Percentiles rank a stretch among this genome's conserved stretches.
phyloP scores from a whole-genome alignment of 2,329 filamentous ascomycete species.

The Nemania sp. region DNA sequence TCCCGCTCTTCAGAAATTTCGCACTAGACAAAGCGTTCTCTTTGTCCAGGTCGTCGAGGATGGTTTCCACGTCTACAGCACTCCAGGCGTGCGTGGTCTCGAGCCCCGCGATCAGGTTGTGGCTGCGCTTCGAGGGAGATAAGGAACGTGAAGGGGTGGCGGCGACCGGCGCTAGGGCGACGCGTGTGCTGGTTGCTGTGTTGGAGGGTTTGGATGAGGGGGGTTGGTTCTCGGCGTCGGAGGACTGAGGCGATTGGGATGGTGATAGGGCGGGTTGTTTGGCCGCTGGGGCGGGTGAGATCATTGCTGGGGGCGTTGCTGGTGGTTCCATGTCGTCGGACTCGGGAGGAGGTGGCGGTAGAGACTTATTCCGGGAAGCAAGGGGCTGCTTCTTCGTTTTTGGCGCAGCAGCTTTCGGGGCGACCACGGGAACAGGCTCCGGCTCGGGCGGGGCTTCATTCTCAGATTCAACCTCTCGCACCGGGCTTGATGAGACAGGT shows the following conservation, averaged over 20 bases:
- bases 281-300: slow-evolving; percentile 52
- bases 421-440: neutral
- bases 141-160: too few species aligned
- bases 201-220: slow-evolving; percentile 66
- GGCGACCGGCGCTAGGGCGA: slow-evolving; percentile 52
- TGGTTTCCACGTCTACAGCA: slow-evolving; percentile 72
- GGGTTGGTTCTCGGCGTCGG: slow-evolving; percentile 78
- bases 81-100: slow-evolving; percentile 69
- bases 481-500: slow-evolving; percentile 25
- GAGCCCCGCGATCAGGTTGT: slow-evolving; percentile 58
- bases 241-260: slow-evolving; percentile 73
- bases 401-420: slow-evolving; percentile 30
- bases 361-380: slow-evolving; percentile 31
- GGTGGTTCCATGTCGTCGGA: slow-evolving; percentile 37
- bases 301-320: slow-evolving; percentile 47
- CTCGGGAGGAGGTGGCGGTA: slow-evolving; percentile 37
- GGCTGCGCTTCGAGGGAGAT: slow-evolving; percentile 67
- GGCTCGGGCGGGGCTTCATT: slow-evolving; percentile 13
- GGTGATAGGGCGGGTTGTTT: slow-evolving; percentile 61
- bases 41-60: slow-evolving; percentile 61
- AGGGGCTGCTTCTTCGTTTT: slow-evolving; percentile 18
- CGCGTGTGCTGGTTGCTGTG: slow-evolving; percentile 49
- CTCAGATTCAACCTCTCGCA: neutral
- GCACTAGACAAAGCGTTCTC: slow-evolving; percentile 52
- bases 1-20: slow-evolving; percentile 55